A percentile compares a stretch with the other conserved stretches of the same genome.
These are phyloP conservation scores for Sporothrix globosa DNA, from an alignment of 2,329 filamentous ascomycete genomes.

Conservation along the genomic window DNA sequence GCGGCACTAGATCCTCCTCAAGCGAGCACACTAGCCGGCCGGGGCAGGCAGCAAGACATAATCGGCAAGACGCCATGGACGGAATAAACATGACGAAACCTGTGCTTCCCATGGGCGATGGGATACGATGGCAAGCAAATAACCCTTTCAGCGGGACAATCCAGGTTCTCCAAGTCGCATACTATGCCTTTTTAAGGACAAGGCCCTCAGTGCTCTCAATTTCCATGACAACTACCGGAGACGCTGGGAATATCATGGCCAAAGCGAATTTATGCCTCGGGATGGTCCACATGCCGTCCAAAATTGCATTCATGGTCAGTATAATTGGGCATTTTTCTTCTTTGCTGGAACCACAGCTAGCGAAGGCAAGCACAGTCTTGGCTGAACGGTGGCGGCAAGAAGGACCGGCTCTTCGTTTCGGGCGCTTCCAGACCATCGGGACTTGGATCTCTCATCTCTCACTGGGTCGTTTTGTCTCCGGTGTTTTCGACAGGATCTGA, in stretches of 20 bases:
- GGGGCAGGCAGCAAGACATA: constrained; percentile 7
- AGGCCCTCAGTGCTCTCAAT: no score
- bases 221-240: neutral
- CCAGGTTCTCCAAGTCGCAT: neutral
- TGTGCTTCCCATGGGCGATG: neutral
- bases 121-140: neutral
- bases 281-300: neutral
- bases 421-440: constrained; percentile 31
- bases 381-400: neutral
- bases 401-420: constrained; percentile 14
- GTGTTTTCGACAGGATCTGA: neutral
- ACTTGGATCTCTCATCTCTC: neutral
- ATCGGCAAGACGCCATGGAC: constrained; percentile 4
- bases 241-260: no score
- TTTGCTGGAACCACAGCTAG: neutral
- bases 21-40: constrained; percentile 1
- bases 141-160: neutral
- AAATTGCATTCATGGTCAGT: neutral
- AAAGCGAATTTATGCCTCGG: neutral
- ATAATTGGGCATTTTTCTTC: neutral
- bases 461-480: neutral
- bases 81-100: neutral
- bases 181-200: neutral
- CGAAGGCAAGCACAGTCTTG: neutral
- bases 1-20: constrained; percentile 9